These are phyloP conservation scores for Tremella fuciformis DNA, from an alignment of 768 basidiomycete genomes.

Conservation along the genomic window DNA sequence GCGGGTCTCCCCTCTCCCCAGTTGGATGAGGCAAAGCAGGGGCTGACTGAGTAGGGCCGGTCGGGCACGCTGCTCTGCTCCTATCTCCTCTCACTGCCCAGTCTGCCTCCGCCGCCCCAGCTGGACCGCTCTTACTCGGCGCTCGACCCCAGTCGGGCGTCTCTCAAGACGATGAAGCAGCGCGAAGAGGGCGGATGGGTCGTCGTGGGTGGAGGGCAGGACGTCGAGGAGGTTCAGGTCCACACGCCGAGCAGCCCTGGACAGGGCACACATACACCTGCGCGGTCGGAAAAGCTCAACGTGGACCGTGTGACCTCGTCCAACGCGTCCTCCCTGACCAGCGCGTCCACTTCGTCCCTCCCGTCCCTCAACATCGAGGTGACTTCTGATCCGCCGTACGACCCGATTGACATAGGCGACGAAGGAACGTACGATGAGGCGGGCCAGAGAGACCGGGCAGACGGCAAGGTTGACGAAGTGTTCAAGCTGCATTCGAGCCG, in stretches of 20 bases:
- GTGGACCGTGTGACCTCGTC: constrained; percentile 16
- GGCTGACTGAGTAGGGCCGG: constrained; percentile 65
- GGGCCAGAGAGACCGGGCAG: constrained; percentile 38
- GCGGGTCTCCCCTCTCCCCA: constrained; percentile 14
- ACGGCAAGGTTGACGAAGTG: constrained; percentile 42
- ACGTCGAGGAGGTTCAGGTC: constrained; percentile 16
- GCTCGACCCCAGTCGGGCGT: constrained; percentile 51
- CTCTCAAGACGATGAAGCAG: neutral
- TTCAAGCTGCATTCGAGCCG: constrained; percentile 45
- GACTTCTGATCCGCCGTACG: constrained; percentile 19
- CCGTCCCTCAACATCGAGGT: constrained; percentile 21
- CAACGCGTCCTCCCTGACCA: constrained; percentile 31
- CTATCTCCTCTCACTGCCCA: constrained; percentile 66
- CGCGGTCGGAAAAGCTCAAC: constrained; percentile 16
- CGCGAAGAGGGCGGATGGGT: constrained; percentile 10
- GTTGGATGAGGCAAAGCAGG: neutral
- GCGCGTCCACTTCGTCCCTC: constrained; percentile 31
- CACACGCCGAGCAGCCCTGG: neutral
- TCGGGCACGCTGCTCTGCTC: constrained; percentile 83
- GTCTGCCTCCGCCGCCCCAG: constrained; percentile 57
- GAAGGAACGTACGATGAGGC: constrained; percentile 14
- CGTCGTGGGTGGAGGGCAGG: constrained; percentile 23
- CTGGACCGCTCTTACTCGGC: constrained; percentile 57
- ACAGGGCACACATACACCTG: constrained; percentile 17
- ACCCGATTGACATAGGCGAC: constrained; percentile 42